Evolutionary conservation across 305 asterid species (phyloP).

Genomic region (Ilex paraguariensis): DNA sequence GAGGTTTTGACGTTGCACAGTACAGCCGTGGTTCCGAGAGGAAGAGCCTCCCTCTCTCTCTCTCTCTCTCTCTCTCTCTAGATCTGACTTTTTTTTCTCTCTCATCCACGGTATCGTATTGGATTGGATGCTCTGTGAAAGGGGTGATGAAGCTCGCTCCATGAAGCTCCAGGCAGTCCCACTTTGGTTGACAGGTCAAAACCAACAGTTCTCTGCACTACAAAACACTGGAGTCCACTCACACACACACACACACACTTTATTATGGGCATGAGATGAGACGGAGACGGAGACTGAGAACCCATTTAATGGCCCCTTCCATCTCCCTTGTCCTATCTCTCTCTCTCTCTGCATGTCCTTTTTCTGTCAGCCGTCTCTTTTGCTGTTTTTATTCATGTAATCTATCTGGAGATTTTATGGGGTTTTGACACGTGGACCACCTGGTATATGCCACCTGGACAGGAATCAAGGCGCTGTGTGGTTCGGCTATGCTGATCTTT

Average conservation of each 20-base stretch:
- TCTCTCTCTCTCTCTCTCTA: too few species aligned
- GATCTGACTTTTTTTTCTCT: too few species aligned
- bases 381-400: neutral
- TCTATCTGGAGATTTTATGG: constrained; percentile 6
- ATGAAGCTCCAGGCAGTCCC: too few species aligned
- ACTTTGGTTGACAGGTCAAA: constrained; percentile 6
- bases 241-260: too few species aligned
- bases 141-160: neutral
- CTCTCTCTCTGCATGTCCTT: constrained; percentile 10
- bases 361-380: constrained; percentile 4
- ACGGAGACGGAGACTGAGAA: too few species aligned
- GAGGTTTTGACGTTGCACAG: too few species aligned
- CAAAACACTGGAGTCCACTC: too few species aligned
- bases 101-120: too few species aligned
- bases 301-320: constrained; percentile 6
- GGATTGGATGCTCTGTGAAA: constrained; percentile 11
- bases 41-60: too few species aligned
- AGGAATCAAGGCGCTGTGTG: neutral
- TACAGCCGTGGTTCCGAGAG: too few species aligned
- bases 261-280: too few species aligned
- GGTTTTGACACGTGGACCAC: constrained; percentile 15
- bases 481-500: neutral
- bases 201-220: constrained; percentile 14
- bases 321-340: neutral
- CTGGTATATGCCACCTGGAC: constrained; percentile 6